Conservation (phyloP, 257 asterid genomes). For the Paulownia fortunei region DNA sequence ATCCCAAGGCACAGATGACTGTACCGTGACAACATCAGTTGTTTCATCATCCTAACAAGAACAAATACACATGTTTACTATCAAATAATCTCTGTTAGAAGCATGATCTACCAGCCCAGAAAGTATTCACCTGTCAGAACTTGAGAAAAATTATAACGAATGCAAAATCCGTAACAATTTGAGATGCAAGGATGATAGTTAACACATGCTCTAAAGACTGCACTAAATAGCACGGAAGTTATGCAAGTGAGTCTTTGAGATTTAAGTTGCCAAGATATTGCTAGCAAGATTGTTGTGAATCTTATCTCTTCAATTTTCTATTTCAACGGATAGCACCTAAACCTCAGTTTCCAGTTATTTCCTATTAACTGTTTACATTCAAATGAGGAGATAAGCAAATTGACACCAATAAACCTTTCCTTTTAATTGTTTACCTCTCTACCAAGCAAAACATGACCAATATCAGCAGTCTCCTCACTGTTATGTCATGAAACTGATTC, state of each 20-base stretch:
- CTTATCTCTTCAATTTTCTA: conserved; percentile 3
- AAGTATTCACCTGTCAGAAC: conserved; percentile 13
- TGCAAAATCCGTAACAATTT: conserved; percentile 1
- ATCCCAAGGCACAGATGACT: conserved; percentile 61
- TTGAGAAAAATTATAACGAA: not conserved
- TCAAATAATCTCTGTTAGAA: conserved; percentile 19
- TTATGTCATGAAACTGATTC: conserved; percentile 9
- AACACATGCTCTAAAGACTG: not conserved
- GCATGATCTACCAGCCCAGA: conserved; percentile 11
- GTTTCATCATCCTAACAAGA: conserved; percentile 56
- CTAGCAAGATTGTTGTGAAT: conserved; percentile 8
- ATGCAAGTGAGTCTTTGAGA: conserved; percentile 6
- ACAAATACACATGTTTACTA: conserved; percentile 25
- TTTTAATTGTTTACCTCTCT: not conserved
- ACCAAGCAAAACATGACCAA: conserved; percentile 9
- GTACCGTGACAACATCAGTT: conserved; percentile 39
- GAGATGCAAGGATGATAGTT: conserved; percentile 6
- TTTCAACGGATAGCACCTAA: not conserved
- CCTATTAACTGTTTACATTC: not conserved
- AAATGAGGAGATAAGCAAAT: conserved; percentile 1
- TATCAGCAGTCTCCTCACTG: not conserved
- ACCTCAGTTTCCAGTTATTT: conserved; percentile 7
- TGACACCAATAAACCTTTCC: conserved; percentile 1
- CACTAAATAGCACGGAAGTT: not conserved
- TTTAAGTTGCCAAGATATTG: conserved; percentile 7